Evolutionary conservation across 768 basidiomycete species (phyloP).

Genomic region (Mycena galericulata): DNA sequence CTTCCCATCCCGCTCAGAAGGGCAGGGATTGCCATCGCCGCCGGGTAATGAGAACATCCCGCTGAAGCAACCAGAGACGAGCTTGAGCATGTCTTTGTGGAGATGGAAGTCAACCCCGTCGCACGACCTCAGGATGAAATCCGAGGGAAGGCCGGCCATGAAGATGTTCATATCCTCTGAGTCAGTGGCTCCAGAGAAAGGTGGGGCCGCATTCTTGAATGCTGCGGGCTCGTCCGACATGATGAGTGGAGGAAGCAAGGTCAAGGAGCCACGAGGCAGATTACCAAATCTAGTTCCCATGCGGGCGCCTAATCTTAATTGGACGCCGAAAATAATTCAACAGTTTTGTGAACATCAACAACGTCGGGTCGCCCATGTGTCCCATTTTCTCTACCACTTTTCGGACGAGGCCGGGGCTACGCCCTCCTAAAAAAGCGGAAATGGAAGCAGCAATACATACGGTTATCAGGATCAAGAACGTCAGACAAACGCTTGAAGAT

Average conservation of each 20-base stretch:
- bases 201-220: background rate
- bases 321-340: no score
- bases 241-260: background rate
- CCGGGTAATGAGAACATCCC: background rate
- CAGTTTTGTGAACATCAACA: no score
- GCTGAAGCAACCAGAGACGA: background rate
- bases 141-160: background rate
- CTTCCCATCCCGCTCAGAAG: background rate
- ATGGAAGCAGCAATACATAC: no score
- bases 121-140: slow-evolving; percentile 15
- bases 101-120: slow-evolving; percentile 14
- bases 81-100: background rate
- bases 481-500: no score
- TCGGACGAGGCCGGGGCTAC: no score
- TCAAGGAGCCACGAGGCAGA: no score
- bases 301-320: no score
- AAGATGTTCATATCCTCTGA: background rate
- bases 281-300: no score
- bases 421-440: no score
- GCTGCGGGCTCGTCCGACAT: background rate
- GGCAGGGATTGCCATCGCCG: background rate
- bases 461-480: no score
- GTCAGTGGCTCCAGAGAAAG: background rate
- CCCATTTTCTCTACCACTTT: no score
- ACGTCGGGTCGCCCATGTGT: no score